Conservation (phyloP, 2,329 filamentous ascomycete genomes). For the Aspergillus spinulosporus region DNA sequence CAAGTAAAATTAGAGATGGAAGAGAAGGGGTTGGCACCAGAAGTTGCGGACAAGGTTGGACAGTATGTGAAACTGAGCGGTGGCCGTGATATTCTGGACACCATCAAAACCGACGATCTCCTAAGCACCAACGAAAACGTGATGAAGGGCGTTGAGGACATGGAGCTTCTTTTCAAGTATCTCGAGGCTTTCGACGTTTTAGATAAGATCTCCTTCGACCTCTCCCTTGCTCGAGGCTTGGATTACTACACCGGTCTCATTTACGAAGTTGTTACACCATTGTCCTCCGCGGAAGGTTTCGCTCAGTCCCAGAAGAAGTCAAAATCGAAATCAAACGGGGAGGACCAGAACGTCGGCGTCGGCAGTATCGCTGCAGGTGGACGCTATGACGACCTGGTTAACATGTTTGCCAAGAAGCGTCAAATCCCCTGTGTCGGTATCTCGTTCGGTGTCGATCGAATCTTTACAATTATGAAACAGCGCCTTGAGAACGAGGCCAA, state of each 20-base stretch:
- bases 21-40: constrained; percentile 76
- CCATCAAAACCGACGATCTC: constrained; percentile 65
- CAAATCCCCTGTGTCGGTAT: constrained; percentile 89
- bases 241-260: constrained; percentile 84
- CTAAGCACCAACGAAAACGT: constrained; percentile 73
- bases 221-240: constrained; percentile 85
- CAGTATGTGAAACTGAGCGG: constrained; percentile 79
- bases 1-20: constrained; percentile 94
- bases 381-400: constrained; percentile 88
- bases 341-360: constrained; percentile 78
- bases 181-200: constrained; percentile 73
- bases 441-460: constrained; percentile 92
- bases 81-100: constrained; percentile 69
- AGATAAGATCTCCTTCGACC: constrained; percentile 79
- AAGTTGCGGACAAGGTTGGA: constrained; percentile 83
- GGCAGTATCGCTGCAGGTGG: constrained; percentile 88
- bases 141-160: constrained; percentile 73
- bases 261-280: constrained; percentile 75
- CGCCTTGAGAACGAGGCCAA: constrained; percentile 64
- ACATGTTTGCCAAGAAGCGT: constrained; percentile 84
- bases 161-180: constrained; percentile 78
- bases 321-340: constrained; percentile 56
- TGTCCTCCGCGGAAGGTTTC: constrained; percentile 16
- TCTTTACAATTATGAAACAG: constrained; percentile 88
- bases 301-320: constrained; percentile 44